Conservation (phyloP, 148 eudicot species). For the Euryodendron excelsum region DNA sequence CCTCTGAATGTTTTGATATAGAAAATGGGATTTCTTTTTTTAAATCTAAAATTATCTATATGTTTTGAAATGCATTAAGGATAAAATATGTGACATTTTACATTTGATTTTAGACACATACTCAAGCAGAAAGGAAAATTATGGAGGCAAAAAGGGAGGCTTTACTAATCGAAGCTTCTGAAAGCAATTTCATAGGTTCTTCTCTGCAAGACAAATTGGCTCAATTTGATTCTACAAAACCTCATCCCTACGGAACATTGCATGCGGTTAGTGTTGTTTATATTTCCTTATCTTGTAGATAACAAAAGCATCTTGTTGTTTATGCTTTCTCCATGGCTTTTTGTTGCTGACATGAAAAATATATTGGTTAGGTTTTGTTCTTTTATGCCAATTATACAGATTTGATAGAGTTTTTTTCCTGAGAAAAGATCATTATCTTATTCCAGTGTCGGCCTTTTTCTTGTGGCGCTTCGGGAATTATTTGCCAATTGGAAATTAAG, state of each 20-base stretch:
- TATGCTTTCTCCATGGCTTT: slow-evolving; percentile 11
- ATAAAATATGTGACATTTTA: background rate
- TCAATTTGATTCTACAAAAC: slow-evolving; percentile 51
- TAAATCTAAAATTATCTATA: background rate
- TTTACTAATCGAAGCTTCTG: slow-evolving; percentile 54
- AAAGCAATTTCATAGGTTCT: slow-evolving; percentile 34
- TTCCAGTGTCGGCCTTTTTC: no score
- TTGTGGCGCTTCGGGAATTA: no score
- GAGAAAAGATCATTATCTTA: background rate
- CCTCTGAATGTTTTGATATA: background rate
- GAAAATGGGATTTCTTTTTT: background rate
- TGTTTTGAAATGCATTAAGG: slow-evolving; percentile 4
- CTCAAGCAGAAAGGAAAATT: slow-evolving; percentile 85
- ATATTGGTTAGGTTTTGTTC: background rate
- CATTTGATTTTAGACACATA: slow-evolving; percentile 59
- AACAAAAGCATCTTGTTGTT: background rate
- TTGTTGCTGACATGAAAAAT: background rate
- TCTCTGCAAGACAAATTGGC: slow-evolving; percentile 49
- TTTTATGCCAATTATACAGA: slow-evolving; percentile 12
- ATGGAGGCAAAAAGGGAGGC: slow-evolving; percentile 74
- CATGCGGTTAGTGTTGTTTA: slow-evolving; percentile 59
- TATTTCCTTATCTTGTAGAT: slow-evolving; percentile 4
- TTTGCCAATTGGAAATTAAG: no score
- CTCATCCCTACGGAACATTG: slow-evolving; percentile 71
- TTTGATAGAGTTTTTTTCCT: background rate